Evolutionary conservation across 352 stramenopile genomes (phyloP), one percentile per base, ranked within the genome.

Genomic region (Phytopythium aichiense): DNA sequence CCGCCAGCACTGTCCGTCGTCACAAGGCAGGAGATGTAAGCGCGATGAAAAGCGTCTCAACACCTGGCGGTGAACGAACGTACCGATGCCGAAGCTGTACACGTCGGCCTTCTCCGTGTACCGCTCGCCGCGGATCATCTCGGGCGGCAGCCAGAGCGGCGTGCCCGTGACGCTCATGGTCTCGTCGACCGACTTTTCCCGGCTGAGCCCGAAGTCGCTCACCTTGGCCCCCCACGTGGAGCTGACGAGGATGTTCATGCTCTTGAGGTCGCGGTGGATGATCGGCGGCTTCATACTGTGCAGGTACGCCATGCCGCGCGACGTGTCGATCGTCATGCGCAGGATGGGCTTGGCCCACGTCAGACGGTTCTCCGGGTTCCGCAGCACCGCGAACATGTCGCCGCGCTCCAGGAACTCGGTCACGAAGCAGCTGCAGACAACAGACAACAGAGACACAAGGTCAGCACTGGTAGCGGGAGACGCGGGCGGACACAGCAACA

Each of bases 211-310:
- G 76, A 99, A 99, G 76, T 99, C 97, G 48, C 94, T 96, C 62
- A 99, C 97, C 73, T 99, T 99, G 52, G 77, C 82, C 22, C 82
- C 82, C 80, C 84, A 95, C 28, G 85, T 93, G 9, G 85, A 93
- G 64, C 84, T 89, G 66, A 94, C 85, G 62, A 95, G 81, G 42
- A 94, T 94, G 71, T 96, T 94, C 82, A 95, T 94, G 60, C 78
- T 92, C 74, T 99, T 99, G 58, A 99, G 81, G 78, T 99, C 97
- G 23, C 97, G 93, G 81, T 99, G 98, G 68, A 99, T 99, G 72
- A 99, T 98, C 12, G 94, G 93, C 23, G 96, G 96, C 67, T 98
- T 94, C 80, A 98, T 97, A 50, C 85, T 96, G 84, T 99, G 98
- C 56, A 99, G 76, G 73, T 99, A 99, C 63, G 95, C 87, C 79